Conservation (phyloP, 2,329 filamentous ascomycete genomes). For the Fusarium sp. region DNA sequence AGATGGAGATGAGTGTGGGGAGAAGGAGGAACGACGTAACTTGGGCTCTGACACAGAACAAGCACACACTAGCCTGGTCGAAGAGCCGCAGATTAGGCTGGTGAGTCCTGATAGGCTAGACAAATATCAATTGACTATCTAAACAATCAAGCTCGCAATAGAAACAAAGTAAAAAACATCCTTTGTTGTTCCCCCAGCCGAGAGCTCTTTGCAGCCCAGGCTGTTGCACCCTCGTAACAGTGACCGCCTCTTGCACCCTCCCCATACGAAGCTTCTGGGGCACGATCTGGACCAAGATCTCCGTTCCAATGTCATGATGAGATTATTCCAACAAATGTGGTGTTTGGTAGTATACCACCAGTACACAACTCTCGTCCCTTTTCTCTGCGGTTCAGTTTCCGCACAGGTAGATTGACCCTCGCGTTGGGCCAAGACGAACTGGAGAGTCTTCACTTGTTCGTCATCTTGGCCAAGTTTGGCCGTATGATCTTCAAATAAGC, state of each 20-base stretch:
- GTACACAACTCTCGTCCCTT: neutral
- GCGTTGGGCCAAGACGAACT: neutral
- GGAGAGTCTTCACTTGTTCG: neutral
- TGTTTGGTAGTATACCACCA: neutral
- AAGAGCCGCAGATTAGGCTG: constrained; percentile 49
- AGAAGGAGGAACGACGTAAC: constrained; percentile 47
- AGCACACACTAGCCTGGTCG: constrained; percentile 46
- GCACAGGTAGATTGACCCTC: neutral
- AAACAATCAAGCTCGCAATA: constrained; percentile 17
- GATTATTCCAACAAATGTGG: neutral
- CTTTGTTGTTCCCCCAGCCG: constrained; percentile 5
- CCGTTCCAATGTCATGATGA: neutral
- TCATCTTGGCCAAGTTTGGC: neutral
- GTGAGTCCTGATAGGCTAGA: constrained; percentile 46
- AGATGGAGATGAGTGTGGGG: constrained; percentile 46
- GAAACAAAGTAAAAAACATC: constrained; percentile 22
- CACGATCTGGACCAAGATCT: neutral
- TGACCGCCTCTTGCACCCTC: neutral
- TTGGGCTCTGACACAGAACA: constrained; percentile 42
- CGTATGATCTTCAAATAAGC: constrained; percentile 9
- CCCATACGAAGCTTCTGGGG: neutral
- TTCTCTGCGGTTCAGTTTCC: neutral
- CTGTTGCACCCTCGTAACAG: neutral
- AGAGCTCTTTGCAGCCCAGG: neutral
- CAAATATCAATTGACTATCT: constrained; percentile 40